Evolutionary conservation across 2,329 filamentous ascomycete genomes (phyloP), one percentile per base, ranked within the genome.

Genomic region (Ampelomyces quisqualis): DNA sequence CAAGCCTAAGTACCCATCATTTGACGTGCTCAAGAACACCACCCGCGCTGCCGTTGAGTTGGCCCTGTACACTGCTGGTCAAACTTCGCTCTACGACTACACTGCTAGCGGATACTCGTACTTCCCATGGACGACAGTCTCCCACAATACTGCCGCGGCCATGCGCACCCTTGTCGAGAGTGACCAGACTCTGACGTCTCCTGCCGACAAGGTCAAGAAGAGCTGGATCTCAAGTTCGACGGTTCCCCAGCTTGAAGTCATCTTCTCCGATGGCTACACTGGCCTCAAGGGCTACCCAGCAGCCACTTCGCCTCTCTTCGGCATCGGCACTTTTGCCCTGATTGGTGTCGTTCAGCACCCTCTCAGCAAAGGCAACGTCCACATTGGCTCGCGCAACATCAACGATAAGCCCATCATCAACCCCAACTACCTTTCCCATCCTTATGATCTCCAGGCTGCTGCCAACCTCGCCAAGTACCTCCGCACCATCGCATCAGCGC

Each of bases 241-340:
- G n/a, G 62, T 73, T 6, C 70, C 72, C 0, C 68, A 73, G 43
- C 48, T 72, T 1, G 71, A 74, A 50, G 45, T 73, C 23, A 70
- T 74, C 41, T 71, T 75, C 49, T 70, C 69, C 1, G 72, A 75
- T 43, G 70, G 70, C 2, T 75, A 73, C 53, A 71, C 70, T 1
- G 73, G 73, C 11, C 46, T 62, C 28, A 67, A 67, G 47, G 65
- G 68, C 23, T 62, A 64, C 29, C 58, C 58, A 1, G 46, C 48
- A 3, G 44, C 38, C 10, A 68, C 49, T 33, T 67, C 50, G 1
- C 43, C 55, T 1, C 44, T 55, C 5, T 59, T 55, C 24, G 58
- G 60, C 13, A 55, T 53, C n/a, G 41, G 43, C n/a, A 67, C 58
- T 31, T 59, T 64, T 33, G 54, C 62, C n/a, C 43, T 70, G 1